Percentiles rank a stretch among this genome's conserved stretches.
Conservation (phyloP, 1,139 yeast genomes). For the Suhomyces coccinellae region DNA sequence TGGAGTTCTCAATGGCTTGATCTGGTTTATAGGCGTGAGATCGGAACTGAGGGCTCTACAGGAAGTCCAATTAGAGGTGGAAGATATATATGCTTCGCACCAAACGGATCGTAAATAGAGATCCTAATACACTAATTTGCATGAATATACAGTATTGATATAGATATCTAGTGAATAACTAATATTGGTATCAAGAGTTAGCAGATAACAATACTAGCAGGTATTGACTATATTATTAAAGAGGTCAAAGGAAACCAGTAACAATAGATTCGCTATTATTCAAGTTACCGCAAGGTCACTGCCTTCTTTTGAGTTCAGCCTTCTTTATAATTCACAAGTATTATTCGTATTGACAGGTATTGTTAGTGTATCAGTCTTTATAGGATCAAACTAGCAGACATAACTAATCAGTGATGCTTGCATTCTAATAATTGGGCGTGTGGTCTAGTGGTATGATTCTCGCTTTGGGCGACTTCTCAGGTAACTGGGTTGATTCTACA, state of each 20-base stretch:
- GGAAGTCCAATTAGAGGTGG: conserved; percentile 66
- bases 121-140: not conserved
- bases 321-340: not conserved
- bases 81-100: conserved; percentile 35
- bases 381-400: not conserved
- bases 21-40: conserved; percentile 77
- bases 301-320: too few species aligned
- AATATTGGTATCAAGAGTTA: too few species aligned
- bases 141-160: not conserved
- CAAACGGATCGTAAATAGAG: conserved; percentile 3
- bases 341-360: too few species aligned
- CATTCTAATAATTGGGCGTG: conserved; percentile 16
- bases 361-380: too few species aligned
- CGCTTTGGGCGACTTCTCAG: conserved; percentile 18
- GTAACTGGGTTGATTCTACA: conserved; percentile 14
- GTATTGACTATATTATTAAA: too few species aligned
- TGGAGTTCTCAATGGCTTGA: conserved; percentile 74
- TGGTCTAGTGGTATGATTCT: conserved; percentile 25
- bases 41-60: conserved; percentile 73
- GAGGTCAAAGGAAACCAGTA: too few species aligned
- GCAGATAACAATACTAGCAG: too few species aligned
- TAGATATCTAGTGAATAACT: too few species aligned
- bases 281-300: too few species aligned
- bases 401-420: too few species aligned
- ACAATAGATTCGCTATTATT: too few species aligned